phyloP scores from a whole-genome alignment of 257 asterid species.

The Solanum peruvianum region DNA sequence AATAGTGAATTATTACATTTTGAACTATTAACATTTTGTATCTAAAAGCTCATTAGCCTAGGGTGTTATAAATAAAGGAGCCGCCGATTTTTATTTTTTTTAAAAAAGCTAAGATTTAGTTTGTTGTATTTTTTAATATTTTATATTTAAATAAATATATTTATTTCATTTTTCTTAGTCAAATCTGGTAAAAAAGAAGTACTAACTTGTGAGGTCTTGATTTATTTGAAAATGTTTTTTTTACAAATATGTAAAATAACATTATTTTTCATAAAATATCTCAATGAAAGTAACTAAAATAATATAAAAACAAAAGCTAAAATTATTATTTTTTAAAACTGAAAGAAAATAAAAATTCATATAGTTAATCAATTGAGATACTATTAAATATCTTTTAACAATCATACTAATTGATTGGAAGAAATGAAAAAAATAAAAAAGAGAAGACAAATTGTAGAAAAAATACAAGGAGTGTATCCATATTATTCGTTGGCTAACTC shows the following conservation, averaged over 20 bases:
- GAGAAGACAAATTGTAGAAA: neutral
- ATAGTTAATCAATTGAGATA: too few relatives aligned
- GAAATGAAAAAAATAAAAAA: neutral
- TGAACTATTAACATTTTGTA: neutral
- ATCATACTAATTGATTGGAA: too few relatives aligned
- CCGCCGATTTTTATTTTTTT: neutral
- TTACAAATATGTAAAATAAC: too few relatives aligned
- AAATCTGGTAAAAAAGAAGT: neutral
- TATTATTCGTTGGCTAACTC: too few relatives aligned
- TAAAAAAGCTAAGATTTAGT: neutral
- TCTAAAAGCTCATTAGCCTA: neutral
- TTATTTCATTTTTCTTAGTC: neutral
- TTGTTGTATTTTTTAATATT: neutral
- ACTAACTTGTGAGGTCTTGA: neutral
- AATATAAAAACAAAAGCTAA: neutral
- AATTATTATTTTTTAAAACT: too few relatives aligned
- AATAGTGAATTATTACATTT: neutral
- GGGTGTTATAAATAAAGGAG: neutral
- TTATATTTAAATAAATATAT: too few relatives aligned
- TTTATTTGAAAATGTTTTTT: neutral
- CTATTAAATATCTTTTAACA: neutral
- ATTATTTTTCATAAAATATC: too few relatives aligned
- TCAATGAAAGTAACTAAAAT: neutral
- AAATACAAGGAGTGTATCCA: neutral
- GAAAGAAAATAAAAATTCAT: too few relatives aligned